phyloP scores from a whole-genome alignment of 2,329 filamentous ascomycete species.

The Lachnellula hyalina region DNA sequence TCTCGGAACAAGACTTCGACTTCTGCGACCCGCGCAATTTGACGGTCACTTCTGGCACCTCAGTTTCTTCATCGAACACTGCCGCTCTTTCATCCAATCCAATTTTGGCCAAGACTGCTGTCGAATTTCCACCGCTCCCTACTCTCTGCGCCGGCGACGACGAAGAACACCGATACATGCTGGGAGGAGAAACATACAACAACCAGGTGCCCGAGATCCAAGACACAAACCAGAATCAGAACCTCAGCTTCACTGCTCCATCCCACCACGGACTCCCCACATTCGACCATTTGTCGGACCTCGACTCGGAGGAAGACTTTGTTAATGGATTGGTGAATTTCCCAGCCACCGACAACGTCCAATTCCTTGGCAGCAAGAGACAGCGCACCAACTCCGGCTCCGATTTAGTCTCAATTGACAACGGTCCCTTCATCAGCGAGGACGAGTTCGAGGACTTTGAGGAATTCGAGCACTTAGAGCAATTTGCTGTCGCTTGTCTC shows the following conservation, averaged over 20 bases:
- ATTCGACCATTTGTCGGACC: conserved; percentile 82
- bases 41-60: conserved; percentile 57
- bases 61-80: conserved; percentile 4
- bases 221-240: conserved; percentile 26
- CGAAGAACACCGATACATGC: conserved; percentile 47
- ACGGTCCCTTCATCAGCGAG: conserved; percentile 72
- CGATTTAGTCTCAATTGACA: conserved; percentile 61
- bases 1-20: conserved; percentile 65
- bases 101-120: conserved; percentile 38
- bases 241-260: conserved; percentile 47
- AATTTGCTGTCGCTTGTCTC: conserved; percentile 55
- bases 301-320: conserved; percentile 89
- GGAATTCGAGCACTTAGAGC: conserved; percentile 64
- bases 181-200: conserved; percentile 45
- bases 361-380: conserved; percentile 61
- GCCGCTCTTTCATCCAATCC: conserved; percentile 16
- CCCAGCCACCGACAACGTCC: conserved; percentile 50
- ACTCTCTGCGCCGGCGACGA: conserved; percentile 58
- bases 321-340: conserved; percentile 69
- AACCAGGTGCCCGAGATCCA: conserved; percentile 42
- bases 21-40: conserved; percentile 91
- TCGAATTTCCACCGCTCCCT: conserved; percentile 62
- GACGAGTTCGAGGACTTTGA: conserved; percentile 73
- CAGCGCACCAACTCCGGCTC: conserved; percentile 63
- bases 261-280: conserved; percentile 56